Evolutionary conservation across 768 basidiomycete species (phyloP).

Genomic region (Serendipita sp.): DNA sequence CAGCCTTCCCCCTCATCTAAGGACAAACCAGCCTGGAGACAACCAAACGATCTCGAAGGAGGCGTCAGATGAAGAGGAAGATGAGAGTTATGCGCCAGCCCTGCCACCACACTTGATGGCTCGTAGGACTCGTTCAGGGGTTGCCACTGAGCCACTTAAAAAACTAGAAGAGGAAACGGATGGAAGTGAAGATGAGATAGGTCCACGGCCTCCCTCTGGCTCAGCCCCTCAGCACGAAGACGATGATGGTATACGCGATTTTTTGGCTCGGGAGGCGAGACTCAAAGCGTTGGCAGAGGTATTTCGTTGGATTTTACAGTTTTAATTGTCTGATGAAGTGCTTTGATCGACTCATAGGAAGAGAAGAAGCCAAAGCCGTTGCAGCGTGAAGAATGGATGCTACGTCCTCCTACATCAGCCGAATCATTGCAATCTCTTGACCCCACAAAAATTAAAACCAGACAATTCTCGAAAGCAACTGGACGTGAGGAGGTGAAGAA

Average conservation of each 20-base stretch:
- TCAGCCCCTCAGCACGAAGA: conserved; percentile 22
- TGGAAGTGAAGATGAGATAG: conserved; percentile 65
- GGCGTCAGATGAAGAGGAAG: conserved; percentile 30
- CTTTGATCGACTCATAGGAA: conserved; percentile 30
- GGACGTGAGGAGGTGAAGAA: conserved; percentile 20
- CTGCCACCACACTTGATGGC: conserved; percentile 56
- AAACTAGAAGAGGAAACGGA: conserved; percentile 40
- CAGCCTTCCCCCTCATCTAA: conserved; percentile 35
- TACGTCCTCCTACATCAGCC: conserved; percentile 73
- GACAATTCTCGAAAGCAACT: conserved; percentile 45
- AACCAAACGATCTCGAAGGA: conserved; percentile 11
- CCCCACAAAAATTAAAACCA: conserved; percentile 56
- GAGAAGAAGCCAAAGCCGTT: conserved; percentile 59
- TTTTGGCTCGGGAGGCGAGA: conserved; percentile 71
- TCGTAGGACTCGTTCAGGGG: conserved; percentile 19
- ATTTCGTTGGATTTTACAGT: background rate
- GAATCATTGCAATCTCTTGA: conserved; percentile 73
- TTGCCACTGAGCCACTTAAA: conserved; percentile 20
- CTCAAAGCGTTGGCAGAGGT: conserved; percentile 49
- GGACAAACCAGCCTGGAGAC: conserved; percentile 10
- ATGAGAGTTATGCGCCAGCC: conserved; percentile 55
- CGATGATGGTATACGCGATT: conserved; percentile 59
- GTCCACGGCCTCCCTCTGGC: conserved; percentile 59
- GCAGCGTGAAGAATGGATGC: conserved; percentile 95
- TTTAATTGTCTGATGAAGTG: background rate